Percentiles rank a stretch among this genome's conserved stretches.
Evolutionary conservation across 257 asterid genomes (phyloP).

Genomic region (Asclepias syriaca): DNA sequence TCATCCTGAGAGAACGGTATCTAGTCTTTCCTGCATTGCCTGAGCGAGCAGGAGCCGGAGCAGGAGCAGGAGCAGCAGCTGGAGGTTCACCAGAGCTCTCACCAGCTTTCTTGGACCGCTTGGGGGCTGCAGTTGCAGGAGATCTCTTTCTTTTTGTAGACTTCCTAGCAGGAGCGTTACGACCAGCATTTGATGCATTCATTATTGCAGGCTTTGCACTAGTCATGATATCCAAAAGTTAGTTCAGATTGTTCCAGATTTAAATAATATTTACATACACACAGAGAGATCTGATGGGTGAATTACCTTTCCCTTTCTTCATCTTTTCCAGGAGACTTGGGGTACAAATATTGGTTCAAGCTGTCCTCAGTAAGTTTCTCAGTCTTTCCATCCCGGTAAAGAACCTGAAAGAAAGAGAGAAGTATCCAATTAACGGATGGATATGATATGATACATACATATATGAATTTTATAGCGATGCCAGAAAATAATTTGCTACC

Average conservation of each 20-base stretch:
- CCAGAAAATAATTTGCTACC: too few relatives aligned
- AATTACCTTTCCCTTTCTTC: slow-evolving; percentile 7
- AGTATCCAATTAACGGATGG: too few relatives aligned
- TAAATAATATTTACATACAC: neutral
- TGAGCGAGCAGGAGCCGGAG: too few relatives aligned
- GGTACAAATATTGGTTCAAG: neutral
- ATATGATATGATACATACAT: neutral
- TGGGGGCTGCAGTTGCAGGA: neutral
- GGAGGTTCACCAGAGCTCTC: neutral
- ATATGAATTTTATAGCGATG: neutral
- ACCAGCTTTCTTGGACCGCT: neutral
- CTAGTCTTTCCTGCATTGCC: neutral
- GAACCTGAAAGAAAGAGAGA: slow-evolving; percentile 11
- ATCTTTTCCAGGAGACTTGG: neutral
- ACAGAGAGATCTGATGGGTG: neutral
- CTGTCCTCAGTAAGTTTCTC: neutral
- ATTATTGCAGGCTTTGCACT: neutral
- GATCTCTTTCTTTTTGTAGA: neutral
- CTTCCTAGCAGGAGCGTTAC: neutral
- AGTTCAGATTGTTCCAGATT: neutral
- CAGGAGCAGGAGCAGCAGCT: neutral
- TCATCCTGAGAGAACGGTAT: slow-evolving; percentile 5
- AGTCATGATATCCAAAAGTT: neutral
- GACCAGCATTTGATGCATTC: neutral
- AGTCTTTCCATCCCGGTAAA: neutral